phyloP scores from a whole-genome alignment of 129 eudicot species.

The Cynara cardunculus region DNA sequence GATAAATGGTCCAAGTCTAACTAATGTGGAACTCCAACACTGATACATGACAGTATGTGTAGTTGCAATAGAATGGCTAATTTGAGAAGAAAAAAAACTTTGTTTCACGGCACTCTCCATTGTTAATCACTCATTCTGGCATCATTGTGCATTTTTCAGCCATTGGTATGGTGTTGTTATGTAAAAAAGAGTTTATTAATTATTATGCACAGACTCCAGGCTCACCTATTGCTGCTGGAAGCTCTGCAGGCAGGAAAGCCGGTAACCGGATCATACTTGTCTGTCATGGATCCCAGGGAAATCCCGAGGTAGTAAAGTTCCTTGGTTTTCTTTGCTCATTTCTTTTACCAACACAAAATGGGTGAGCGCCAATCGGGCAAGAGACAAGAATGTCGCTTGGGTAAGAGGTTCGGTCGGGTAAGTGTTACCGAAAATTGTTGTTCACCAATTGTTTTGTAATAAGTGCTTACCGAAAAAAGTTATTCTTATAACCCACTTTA shows the following conservation, averaged over 20 bases:
- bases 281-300: conserved; percentile 60
- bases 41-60: not conserved
- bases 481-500: not conserved
- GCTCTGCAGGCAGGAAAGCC: conserved; percentile 84
- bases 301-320: conserved; percentile 33
- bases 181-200: not conserved
- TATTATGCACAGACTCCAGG: conserved; percentile 70
- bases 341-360: not conserved
- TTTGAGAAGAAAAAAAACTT: not conserved
- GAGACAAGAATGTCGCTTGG: not conserved
- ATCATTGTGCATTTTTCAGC: conserved; percentile 4
- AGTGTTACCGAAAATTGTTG: not conserved
- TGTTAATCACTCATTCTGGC: conserved; percentile 8
- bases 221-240: conserved; percentile 76
- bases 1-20: too few species aligned
- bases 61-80: not conserved
- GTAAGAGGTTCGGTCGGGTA: not conserved
- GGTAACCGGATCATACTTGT: conserved; percentile 73
- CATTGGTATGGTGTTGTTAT: not conserved
- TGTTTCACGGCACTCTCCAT: not conserved
- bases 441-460: not conserved
- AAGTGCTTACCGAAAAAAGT: not conserved
- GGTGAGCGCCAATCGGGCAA: not conserved
- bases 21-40: too few species aligned
- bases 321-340: not conserved